Base-by-base conservation (phyloP, 805 yeast species). In the Candida sonorensis region DNA sequence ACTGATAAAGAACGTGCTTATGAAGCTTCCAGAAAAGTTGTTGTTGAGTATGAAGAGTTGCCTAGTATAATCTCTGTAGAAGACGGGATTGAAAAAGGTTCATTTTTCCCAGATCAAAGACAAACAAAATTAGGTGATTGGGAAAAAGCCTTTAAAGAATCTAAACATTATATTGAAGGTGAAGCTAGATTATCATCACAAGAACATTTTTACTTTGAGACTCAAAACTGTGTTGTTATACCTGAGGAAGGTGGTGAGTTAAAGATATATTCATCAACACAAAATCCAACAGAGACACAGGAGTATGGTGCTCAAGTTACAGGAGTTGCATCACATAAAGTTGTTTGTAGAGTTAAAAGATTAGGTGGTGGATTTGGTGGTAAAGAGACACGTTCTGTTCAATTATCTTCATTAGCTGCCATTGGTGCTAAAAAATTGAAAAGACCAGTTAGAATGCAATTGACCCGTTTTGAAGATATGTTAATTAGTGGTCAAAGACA, bases 291-390 rank as follows among this genome's bases (percentile, higher is more conserved):
- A 10, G 72, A 66, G 38, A 53, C 69, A 4, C 73, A 67, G 37
- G 56, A 58, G 21, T 55, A 55, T 23, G 67, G 61, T 10, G 67
- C 70, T 1, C 59, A 60, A 20, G 62, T 61, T 4, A 53, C 66
- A 6, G 68, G 66, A 10, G 65, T 66, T 10, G 67, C 70, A 3
- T 53, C 64, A 4, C 53, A 59, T 26, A 53, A 61, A 26, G 53
- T 67, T 34, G 69, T 66, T 9, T 54, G 53, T 16, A 50, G 61
- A 12, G 66, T 58, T 12, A 67, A 67, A 41, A 50, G 72, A 30
- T 45, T 67, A 5, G 73, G 73, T 17, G 73, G 73, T 30, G 73
- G 73, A 2, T 67, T 67, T 41, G 73, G 73, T 16, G 73, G 73
- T 29, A 67, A 67, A 37, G 73, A 67, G 40, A 58, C 67, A 3